A percentile compares a stretch with the other conserved stretches of the same genome.
Conservation (phyloP, 2,329 filamentous ascomycete species). For the Talaromyces funiculosus region DNA sequence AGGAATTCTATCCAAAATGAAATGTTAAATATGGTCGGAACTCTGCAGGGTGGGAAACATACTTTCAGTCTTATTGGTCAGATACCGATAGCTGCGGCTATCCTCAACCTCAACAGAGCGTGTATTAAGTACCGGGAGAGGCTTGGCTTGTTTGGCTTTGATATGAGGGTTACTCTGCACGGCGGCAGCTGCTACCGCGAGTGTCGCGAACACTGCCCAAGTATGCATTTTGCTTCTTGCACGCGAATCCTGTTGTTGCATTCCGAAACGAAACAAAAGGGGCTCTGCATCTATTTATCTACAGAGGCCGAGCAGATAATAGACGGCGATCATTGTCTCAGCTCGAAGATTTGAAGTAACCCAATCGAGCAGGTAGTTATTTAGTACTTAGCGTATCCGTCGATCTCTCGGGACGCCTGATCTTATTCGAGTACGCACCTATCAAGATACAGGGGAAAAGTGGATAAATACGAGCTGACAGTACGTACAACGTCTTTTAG, state of each 20-base stretch:
- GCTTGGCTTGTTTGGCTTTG: conserved; percentile 5
- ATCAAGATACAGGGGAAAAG: background rate
- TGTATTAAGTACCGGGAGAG: background rate
- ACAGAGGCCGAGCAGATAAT: background rate
- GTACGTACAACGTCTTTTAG: background rate
- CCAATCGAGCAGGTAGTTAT: background rate
- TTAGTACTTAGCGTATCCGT: background rate
- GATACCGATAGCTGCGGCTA: background rate
- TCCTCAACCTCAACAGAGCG: background rate
- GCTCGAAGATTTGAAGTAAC: background rate
- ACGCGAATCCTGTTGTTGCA: too few species aligned
- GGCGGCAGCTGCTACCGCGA: conserved; percentile 3
- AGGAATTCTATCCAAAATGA: conserved; percentile 4
- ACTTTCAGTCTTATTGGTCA: conserved; percentile 9
- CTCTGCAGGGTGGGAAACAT: background rate
- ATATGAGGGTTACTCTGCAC: conserved; percentile 11
- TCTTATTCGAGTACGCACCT: background rate
- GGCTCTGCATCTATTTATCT: background rate
- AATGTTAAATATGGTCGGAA: background rate
- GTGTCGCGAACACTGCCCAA: background rate
- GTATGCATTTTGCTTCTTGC: background rate
- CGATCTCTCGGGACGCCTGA: background rate
- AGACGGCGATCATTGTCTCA: background rate
- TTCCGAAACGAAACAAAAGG: background rate
- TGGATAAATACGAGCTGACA: background rate